Conservation (phyloP, 1,139 yeast species). For the Protomyces arabidopsidicola region DNA sequence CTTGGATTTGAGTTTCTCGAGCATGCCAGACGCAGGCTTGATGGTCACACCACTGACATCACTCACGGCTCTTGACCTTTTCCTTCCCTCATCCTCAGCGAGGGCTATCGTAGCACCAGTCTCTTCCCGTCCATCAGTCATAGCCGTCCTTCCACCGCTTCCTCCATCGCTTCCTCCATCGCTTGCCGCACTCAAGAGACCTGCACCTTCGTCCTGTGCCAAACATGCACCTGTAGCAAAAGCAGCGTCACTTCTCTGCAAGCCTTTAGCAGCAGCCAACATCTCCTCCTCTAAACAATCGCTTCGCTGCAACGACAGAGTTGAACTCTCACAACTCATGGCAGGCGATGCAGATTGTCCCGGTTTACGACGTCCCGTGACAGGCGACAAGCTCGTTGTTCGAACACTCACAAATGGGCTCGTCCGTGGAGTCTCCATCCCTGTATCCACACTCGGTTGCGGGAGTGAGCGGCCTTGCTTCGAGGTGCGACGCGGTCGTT, state of each 20-base stretch:
- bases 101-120: neutral
- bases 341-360: neutral
- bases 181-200: neutral
- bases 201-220: neutral
- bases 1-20: neutral
- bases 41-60: neutral
- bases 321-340: neutral
- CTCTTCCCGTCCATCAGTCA: neutral
- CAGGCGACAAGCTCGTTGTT: too few relatives aligned
- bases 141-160: neutral
- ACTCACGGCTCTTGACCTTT: neutral
- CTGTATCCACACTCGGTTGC: neutral
- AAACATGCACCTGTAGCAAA: neutral
- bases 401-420: neutral
- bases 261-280: too few relatives aligned
- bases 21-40: neutral
- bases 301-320: neutral
- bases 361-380: neutral
- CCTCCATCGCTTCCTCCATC: too few relatives aligned
- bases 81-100: neutral
- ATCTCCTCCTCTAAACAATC: neutral
- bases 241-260: neutral
- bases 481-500: neutral
- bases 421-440: neutral
- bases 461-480: neutral